Evolutionary conservation across 2,329 filamentous ascomycete genomes (phyloP).

Genomic region (Fusarium nurragi): DNA sequence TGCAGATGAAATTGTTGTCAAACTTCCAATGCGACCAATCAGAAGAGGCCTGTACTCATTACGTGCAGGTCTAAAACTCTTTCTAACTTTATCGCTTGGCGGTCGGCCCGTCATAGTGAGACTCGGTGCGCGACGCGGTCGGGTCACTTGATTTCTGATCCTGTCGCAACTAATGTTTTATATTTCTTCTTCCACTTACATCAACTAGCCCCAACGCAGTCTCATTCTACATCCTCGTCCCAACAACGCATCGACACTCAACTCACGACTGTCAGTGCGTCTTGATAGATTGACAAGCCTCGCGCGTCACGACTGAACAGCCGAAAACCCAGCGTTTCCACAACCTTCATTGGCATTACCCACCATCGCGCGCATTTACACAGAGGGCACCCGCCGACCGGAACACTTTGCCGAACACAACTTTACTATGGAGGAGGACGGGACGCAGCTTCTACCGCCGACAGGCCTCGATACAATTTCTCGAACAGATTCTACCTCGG

Average conservation of each 20-base stretch:
- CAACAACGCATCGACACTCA: not conserved
- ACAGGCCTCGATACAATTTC: slow-evolving; percentile 59
- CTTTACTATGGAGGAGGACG: slow-evolving; percentile 58
- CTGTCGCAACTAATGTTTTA: slow-evolving; percentile 12
- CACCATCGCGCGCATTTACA: slow-evolving; percentile 9
- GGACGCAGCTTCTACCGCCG: slow-evolving; percentile 51
- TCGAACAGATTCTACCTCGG: slow-evolving; percentile 60
- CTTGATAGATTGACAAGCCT: not conserved
- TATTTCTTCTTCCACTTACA: slow-evolving; percentile 15
- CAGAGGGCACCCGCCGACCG: not conserved
- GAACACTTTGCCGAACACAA: not conserved
- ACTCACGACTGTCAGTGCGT: not conserved
- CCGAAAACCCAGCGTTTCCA: slow-evolving; percentile 1
- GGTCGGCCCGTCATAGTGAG: slow-evolving; percentile 22
- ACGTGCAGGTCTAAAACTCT: slow-evolving; percentile 30
- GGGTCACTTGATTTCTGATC: slow-evolving; percentile 24
- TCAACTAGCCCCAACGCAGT: not conserved
- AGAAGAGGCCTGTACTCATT: slow-evolving; percentile 2
- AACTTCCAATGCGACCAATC: slow-evolving; percentile 17
- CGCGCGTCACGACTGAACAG: slow-evolving; percentile 14
- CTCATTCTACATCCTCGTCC: not conserved
- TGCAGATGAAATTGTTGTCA: slow-evolving; percentile 1
- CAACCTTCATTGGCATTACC: slow-evolving; percentile 6
- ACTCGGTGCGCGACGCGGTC: slow-evolving; percentile 29
- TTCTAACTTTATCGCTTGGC: slow-evolving; percentile 13